Percentiles rank a stretch among this genome's conserved stretches.
phyloP scores from a whole-genome alignment of 345 rosid genomes.

The Moricandia moricandioides region DNA sequence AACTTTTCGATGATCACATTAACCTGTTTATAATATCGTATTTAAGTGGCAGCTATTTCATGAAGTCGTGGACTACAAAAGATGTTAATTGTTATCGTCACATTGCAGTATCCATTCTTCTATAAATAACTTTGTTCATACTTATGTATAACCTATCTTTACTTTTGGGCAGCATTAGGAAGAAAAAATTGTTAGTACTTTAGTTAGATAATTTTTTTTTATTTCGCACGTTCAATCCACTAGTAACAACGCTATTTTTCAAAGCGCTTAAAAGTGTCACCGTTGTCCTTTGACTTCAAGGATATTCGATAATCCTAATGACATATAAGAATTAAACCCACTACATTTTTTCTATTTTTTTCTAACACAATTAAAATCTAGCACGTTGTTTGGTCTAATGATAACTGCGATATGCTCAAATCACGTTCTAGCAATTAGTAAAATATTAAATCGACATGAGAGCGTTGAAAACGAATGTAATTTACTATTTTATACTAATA shows the following conservation, averaged over 20 bases:
- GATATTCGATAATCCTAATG: conserved; percentile 1
- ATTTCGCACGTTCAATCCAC: conserved; percentile 16
- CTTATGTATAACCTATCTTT: background rate
- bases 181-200: background rate
- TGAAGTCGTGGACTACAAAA: background rate
- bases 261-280: background rate
- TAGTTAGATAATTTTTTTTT: conserved; percentile 1
- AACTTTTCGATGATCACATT: background rate
- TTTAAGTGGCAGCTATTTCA: background rate
- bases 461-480: background rate
- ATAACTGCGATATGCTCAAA: background rate
- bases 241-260: background rate
- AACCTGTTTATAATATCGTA: background rate
- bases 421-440: background rate
- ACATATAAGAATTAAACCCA: background rate
- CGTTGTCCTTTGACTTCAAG: conserved; percentile 3
- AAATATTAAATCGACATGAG: background rate
- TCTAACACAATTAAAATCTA: background rate
- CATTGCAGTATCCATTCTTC: background rate
- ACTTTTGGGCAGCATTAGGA: background rate
- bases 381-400: background rate
- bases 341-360: background rate
- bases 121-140: background rate
- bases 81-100: background rate
- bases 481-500: background rate